Evolutionary conservation across 129 eudicot genomes (phyloP).

Genomic region (Solidago caesia): DNA sequence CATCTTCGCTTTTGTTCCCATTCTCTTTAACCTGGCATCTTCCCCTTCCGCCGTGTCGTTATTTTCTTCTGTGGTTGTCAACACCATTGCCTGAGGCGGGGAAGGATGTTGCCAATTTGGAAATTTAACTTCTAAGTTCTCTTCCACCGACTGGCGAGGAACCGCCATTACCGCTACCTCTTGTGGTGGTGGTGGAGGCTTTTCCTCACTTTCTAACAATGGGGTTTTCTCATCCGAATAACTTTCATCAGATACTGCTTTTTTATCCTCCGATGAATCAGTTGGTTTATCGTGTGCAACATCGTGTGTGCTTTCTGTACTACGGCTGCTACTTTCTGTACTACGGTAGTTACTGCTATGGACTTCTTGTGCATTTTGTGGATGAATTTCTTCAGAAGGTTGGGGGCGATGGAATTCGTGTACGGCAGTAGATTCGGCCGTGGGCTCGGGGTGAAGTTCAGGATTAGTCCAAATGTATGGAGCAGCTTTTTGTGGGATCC

Average conservation of each 20-base stretch:
- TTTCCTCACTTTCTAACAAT: slow-evolving; percentile 39
- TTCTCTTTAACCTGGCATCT: slow-evolving; percentile 43
- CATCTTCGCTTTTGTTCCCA: slow-evolving; percentile 75
- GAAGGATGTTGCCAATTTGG: slow-evolving; percentile 23
- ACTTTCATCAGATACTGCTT: slow-evolving; percentile 4
- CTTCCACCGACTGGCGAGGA: slow-evolving; percentile 24
- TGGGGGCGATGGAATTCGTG: slow-evolving; percentile 32
- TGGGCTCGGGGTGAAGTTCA: slow-evolving; percentile 30
- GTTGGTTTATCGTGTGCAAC: slow-evolving; percentile 17
- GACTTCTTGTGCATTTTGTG: slow-evolving; percentile 35
- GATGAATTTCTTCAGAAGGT: slow-evolving; percentile 15
- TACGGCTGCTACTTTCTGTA: slow-evolving; percentile 26
- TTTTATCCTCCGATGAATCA: slow-evolving; percentile 27
- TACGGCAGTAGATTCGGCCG: slow-evolving; percentile 16
- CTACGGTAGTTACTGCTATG: slow-evolving; percentile 1
- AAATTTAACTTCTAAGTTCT: slow-evolving; percentile 28
- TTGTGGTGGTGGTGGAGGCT: neutral
- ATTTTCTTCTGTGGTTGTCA: slow-evolving; percentile 26
- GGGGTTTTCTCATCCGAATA: slow-evolving; percentile 41
- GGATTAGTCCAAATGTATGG: slow-evolving; percentile 73
- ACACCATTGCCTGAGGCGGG: slow-evolving; percentile 33
- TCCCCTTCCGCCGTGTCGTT: slow-evolving; percentile 41
- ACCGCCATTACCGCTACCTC: neutral
- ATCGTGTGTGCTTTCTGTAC: slow-evolving; percentile 27
- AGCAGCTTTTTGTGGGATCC: slow-evolving; percentile 73